A percentile compares a stretch with the other conserved stretches of the same genome.
These are phyloP conservation scores for Podila minutissima DNA, from an alignment of 192 early-diverging fungal species.

Conservation along the genomic window DNA sequence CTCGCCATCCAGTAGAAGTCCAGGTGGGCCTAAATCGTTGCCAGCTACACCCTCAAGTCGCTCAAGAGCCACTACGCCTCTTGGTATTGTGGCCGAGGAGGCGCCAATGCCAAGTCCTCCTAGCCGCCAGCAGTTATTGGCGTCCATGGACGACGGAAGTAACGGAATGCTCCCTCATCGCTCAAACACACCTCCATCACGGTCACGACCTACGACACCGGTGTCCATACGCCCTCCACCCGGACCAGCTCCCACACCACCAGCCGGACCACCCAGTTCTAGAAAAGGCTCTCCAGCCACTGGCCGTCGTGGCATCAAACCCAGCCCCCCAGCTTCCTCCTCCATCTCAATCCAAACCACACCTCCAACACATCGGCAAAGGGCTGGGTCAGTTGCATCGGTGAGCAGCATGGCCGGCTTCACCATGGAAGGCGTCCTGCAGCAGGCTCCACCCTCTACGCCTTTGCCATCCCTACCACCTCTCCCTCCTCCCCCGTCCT, in stretches of 20 bases:
- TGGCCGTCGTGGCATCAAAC: constrained; percentile 5
- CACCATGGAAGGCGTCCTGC: constrained; percentile 10
- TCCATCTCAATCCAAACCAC: constrained; percentile 16
- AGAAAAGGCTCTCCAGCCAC: constrained; percentile 3
- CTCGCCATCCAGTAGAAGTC: no score
- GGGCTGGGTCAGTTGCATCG: constrained; percentile 17
- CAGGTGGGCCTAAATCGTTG: not conserved
- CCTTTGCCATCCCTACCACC: constrained; percentile 18
- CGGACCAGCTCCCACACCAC: constrained; percentile 24
- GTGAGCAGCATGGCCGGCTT: constrained; percentile 12
- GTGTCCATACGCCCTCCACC: constrained; percentile 31
- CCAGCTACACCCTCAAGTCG: constrained; percentile 4
- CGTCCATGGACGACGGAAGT: constrained; percentile 15
- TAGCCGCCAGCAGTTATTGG: constrained; percentile 27
- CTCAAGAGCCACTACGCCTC: constrained; percentile 13
- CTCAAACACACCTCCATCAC: constrained; percentile 25
- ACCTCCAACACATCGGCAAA: constrained; percentile 1
- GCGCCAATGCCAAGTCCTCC: constrained; percentile 12
- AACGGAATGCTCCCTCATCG: not conserved
- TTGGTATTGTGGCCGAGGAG: constrained; percentile 25
- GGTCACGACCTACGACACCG: constrained; percentile 25
- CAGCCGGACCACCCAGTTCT: constrained; percentile 1
- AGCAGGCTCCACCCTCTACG: not conserved
- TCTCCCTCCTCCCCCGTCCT: not conserved
- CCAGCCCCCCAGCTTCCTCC: not conserved